A percentile compares a stretch with the other conserved stretches of the same genome.
Evolutionary conservation across 768 basidiomycete species (phyloP).

Genomic region (Rhodocollybia butyracea): DNA sequence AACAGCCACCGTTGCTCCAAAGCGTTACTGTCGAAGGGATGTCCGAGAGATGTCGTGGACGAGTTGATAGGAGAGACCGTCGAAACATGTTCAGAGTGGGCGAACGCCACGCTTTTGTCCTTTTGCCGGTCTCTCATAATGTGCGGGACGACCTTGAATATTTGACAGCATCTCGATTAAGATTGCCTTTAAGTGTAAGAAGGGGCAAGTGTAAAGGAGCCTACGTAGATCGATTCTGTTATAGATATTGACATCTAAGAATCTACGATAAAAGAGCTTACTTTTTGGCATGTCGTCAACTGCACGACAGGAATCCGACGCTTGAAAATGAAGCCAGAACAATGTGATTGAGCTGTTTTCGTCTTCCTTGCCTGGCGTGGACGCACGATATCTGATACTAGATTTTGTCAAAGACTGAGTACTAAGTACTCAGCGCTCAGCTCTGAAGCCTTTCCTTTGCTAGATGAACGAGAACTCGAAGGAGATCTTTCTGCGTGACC

Average conservation of each 20-base stretch:
- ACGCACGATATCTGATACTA: slow-evolving; percentile 13
- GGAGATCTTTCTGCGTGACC: no score
- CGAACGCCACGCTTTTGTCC: slow-evolving; percentile 55
- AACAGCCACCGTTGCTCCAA: slow-evolving; percentile 88
- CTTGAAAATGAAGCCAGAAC: slow-evolving; percentile 85
- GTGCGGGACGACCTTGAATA: slow-evolving; percentile 87
- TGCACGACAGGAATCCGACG: slow-evolving; percentile 79
- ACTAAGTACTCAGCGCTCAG: no score
- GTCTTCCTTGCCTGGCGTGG: slow-evolving; percentile 29
- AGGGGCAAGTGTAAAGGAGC: slow-evolving; percentile 69
- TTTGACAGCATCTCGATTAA: slow-evolving; percentile 77
- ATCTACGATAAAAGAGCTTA: no score
- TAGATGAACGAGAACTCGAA: background rate
- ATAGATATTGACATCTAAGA: slow-evolving; percentile 2
- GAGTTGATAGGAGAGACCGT: slow-evolving; percentile 40
- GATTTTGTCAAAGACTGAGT: slow-evolving; percentile 11
- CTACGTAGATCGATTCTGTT: slow-evolving; percentile 36
- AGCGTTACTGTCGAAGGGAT: slow-evolving; percentile 32
- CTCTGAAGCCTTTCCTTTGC: background rate
- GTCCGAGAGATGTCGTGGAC: slow-evolving; percentile 42
- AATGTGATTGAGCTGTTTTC: slow-evolving; percentile 77
- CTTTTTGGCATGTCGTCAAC: slow-evolving; percentile 93
- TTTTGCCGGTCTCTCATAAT: slow-evolving; percentile 92
- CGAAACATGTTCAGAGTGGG: slow-evolving; percentile 41
- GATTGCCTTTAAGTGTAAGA: slow-evolving; percentile 59